Conservation (phyloP, 495 filamentous ascomycete species). For the Penicillium mononematosum region DNA sequence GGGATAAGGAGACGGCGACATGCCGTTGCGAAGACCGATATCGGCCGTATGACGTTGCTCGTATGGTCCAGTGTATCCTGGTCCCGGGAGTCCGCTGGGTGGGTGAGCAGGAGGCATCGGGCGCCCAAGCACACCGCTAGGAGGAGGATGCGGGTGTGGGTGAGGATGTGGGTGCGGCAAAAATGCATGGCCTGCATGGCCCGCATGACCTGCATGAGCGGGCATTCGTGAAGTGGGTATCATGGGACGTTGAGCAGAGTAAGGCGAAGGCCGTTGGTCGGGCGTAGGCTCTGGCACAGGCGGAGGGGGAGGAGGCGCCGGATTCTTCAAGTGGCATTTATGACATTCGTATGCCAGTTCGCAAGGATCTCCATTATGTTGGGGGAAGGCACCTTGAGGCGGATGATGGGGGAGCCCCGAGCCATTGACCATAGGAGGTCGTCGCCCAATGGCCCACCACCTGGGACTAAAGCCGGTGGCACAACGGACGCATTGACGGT, state of each 20-base stretch:
- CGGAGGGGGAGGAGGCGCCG: constrained; percentile 17
- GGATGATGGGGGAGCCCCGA: constrained; percentile 26
- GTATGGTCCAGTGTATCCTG: constrained; percentile 30
- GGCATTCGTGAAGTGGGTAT: constrained; percentile 36
- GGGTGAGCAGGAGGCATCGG: constrained; percentile 31
- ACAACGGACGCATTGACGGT: constrained; percentile 42
- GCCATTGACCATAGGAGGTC: constrained; percentile 34
- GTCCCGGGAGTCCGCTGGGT: constrained; percentile 21
- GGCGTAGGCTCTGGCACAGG: constrained; percentile 33
- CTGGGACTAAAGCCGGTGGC: constrained; percentile 40
- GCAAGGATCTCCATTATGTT: constrained; percentile 33
- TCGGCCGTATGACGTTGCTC: constrained; percentile 34
- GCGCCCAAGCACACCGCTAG: constrained; percentile 33
- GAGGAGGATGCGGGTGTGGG: constrained; percentile 13
- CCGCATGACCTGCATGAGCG: constrained; percentile 8
- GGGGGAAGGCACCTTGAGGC: constrained; percentile 27
- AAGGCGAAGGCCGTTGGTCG: constrained; percentile 40
- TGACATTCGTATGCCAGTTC: constrained; percentile 46
- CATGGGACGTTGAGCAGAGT: constrained; percentile 34
- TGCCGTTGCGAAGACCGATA: constrained; percentile 38
- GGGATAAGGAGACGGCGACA: constrained; percentile 34
- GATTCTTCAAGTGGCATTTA: constrained; percentile 51
- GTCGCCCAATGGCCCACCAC: constrained; percentile 45
- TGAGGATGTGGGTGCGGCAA: constrained; percentile 25
- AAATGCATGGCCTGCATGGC: constrained; percentile 19